phyloP scores from a whole-genome alignment of 495 filamentous ascomycete genomes.

The Penicillium antarcticum region DNA sequence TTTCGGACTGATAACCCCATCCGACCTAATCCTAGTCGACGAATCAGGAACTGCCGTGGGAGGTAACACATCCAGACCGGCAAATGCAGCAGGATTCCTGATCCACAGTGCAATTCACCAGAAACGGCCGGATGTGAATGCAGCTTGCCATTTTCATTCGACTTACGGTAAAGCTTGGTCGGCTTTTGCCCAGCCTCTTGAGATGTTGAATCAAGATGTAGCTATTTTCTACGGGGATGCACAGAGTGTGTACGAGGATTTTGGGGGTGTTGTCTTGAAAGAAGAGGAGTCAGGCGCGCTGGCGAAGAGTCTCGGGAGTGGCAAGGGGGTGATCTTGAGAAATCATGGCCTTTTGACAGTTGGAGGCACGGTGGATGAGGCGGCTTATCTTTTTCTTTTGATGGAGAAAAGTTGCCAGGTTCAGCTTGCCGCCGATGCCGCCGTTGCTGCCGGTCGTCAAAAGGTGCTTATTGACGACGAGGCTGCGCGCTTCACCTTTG shows the following conservation, averaged over 20 bases:
- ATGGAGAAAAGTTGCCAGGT: conserved; percentile 28
- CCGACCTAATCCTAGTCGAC: conserved; percentile 27
- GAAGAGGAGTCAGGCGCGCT: background rate
- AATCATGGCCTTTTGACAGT: conserved; percentile 56
- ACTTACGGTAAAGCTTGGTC: conserved; percentile 20
- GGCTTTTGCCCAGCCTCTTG: conserved; percentile 21
- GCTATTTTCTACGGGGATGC: conserved; percentile 48
- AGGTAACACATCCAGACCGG: conserved; percentile 23
- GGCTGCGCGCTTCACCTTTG: background rate
- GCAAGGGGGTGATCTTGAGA: conserved; percentile 45
- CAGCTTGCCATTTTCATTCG: background rate
- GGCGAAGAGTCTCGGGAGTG: conserved; percentile 35
- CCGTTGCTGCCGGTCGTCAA: background rate
- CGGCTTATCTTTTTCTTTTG: conserved; percentile 50
- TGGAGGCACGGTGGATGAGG: conserved; percentile 54
- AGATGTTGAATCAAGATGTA: conserved; percentile 43
- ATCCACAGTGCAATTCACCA: background rate
- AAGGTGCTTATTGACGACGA: background rate
- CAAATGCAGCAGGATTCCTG: background rate
- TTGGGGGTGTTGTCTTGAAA: conserved; percentile 53
- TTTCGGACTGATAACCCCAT: conserved; percentile 29
- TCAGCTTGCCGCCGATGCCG: background rate
- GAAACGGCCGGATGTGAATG: background rate
- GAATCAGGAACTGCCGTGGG: conserved; percentile 26
- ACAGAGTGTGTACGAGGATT: conserved; percentile 50